Evolutionary conservation across 257 asterid species (phyloP), one percentile per base, ranked within the genome.

Genomic region (Plantago major): DNA sequence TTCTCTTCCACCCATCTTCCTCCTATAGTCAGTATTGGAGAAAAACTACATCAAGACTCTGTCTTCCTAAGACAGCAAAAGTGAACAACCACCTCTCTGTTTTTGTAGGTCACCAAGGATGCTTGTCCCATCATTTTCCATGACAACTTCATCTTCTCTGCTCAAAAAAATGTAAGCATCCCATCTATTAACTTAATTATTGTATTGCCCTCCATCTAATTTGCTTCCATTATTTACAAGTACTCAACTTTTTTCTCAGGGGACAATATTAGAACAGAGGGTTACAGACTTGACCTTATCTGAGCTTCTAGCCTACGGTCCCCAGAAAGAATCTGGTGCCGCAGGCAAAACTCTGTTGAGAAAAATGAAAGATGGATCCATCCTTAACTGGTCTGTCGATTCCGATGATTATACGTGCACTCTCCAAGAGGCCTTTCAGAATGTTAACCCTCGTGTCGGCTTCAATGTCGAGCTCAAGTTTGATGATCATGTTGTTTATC

Each of bases 381-480:
- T 89, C 11, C 2, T 79, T 8, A 71, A 74, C 16, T 93, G 99
- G 99, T 52, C 42, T 0, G 97, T 89, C 10, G 94, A 93, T 46
- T 66, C 82, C 10, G 99, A 93, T 50, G 97, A 93, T 62, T 40
- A 73, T 0, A 67, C 71, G 0, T 93, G 99, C 79, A 93, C 99
- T 5, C 69, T 93, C 10, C 78, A 93, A 77, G 96, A 89, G 30
- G 99, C 88, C 3, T 87, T 93, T 61, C 71, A 79, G 70, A 82
- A 81, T 62, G 99, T 93, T 12, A 79, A 67, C 67, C 90, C 95
- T n/a, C 44, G 72, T 3, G 49, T 87, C 6, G 99, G 99, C 0
- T 93, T 93, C 86, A 89, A 93, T 76, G 81, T 93, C 22, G 99
- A 93, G 64, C 63, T 93, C 42, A 93, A 93, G 74, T 85, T 93